phyloP scores from a whole-genome alignment of 495 filamentous ascomycete genomes.

The Hypoxylon perforatum region DNA sequence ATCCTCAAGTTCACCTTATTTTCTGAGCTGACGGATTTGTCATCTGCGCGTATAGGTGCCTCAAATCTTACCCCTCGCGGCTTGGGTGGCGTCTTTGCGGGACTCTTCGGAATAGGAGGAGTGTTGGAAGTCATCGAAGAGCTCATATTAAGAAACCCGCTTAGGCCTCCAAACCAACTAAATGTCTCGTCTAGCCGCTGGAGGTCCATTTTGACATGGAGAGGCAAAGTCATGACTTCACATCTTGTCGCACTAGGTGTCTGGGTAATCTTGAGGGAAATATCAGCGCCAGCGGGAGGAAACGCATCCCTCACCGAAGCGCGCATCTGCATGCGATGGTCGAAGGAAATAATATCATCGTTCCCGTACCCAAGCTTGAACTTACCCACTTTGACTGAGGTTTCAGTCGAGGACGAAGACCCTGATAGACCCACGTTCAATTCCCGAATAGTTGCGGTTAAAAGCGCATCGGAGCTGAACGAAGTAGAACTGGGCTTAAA shows the following conservation, averaged over 20 bases:
- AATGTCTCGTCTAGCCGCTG: constrained; percentile 86
- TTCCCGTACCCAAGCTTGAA: constrained; percentile 78
- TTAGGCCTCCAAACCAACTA: constrained; percentile 89
- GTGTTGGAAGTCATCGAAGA: constrained; percentile 82
- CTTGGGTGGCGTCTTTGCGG: constrained; percentile 51
- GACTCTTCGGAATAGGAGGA: constrained; percentile 59
- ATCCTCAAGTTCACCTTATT: constrained; percentile 80
- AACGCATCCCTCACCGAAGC: constrained; percentile 74
- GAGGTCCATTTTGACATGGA: constrained; percentile 81
- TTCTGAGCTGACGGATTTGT: constrained; percentile 57
- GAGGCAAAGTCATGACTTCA: constrained; percentile 82
- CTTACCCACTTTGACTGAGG: constrained; percentile 67
- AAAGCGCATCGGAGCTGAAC: constrained; percentile 59
- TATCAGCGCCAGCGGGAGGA: constrained; percentile 68
- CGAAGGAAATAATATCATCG: constrained; percentile 82
- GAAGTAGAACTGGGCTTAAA: constrained; percentile 45
- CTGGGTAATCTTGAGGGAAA: constrained; percentile 69
- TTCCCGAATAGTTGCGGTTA: constrained; percentile 60
- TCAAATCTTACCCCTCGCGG: constrained; percentile 81
- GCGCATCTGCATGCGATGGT: constrained; percentile 71
- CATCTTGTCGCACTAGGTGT: constrained; percentile 64
- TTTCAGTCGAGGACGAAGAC: constrained; percentile 47
- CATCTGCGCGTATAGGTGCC: constrained; percentile 58
- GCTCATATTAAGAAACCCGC: constrained; percentile 88
- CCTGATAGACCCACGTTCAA: constrained; percentile 53